Evolutionary conservation across 2,329 filamentous ascomycete genomes (phyloP).

Genomic region (Juglanconis oblonga): DNA sequence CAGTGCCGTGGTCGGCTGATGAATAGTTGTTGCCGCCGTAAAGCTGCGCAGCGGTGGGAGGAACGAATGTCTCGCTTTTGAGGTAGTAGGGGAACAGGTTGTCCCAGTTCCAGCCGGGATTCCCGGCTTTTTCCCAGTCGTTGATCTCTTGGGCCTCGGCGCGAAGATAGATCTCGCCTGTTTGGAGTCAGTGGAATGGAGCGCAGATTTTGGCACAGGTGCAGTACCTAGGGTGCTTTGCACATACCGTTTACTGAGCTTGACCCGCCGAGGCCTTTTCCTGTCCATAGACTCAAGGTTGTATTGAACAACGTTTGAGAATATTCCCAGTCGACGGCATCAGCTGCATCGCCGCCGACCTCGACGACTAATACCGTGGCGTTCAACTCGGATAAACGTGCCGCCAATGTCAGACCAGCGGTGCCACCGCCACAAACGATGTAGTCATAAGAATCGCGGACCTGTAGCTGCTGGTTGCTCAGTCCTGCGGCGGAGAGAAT

Average conservation of each 20-base stretch:
- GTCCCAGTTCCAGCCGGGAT: background rate
- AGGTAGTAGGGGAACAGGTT: background rate
- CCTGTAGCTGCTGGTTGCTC: background rate
- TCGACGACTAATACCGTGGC: background rate
- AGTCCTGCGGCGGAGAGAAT: background rate
- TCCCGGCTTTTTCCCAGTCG: background rate
- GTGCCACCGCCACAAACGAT: conserved; percentile 9
- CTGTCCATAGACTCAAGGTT: background rate
- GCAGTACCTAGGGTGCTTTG: too few species aligned
- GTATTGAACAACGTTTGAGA: background rate
- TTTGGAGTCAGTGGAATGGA: background rate
- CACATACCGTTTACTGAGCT: background rate
- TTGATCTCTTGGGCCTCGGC: background rate
- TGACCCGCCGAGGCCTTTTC: background rate
- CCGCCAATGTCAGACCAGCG: conserved; percentile 6
- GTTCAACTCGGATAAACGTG: background rate
- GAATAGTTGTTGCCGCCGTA: background rate
- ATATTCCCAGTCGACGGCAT: background rate
- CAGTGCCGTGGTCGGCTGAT: background rate
- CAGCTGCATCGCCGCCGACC: background rate
- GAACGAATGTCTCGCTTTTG: conserved; percentile 37
- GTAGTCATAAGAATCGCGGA: conserved; percentile 5
- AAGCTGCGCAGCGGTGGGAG: conserved; percentile 22
- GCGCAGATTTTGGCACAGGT: background rate
- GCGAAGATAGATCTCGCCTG: background rate